Evolutionary conservation across 2,329 filamentous ascomycete genomes (phyloP), one percentile per base, ranked within the genome.

Genomic region (Pseudogymnoascus pannorum): DNA sequence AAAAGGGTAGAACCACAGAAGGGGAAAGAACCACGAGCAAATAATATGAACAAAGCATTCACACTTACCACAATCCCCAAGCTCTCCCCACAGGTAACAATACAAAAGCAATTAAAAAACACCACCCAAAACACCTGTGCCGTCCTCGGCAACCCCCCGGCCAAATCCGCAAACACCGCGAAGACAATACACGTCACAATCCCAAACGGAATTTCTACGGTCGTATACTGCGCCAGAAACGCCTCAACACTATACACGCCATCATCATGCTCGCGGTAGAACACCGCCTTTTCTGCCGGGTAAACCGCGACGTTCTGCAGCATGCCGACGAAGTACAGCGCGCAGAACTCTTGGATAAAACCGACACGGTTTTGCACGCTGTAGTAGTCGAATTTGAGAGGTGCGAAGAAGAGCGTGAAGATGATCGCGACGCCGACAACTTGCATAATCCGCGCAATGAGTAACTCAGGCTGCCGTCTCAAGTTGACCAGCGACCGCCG

Each of bases 281-380:
- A 92, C 0, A 91, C 87, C 61, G 90, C 87, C 3, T 87, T 80
- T 69, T 91, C 88, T 40, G 76, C 76, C 0, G 88, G 88, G 68
- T 91, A 91, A 6, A 89, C 79, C 2, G 87, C 87, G 3, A 91
- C 86, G 68, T 91, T 91, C 71, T 92, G 87, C 11, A 92, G 78
- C 87, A 92, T 91, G 26, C 88, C 88, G 1, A 89, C 83, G 66
- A 89, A 89, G 72, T 89, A 88, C 35, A 89, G 82, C 0, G 87
- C 85, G 1, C 85, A 82, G 29, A 91, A 79, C 69, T 92, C 83
- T 65, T 91, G 86, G 0, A 91, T 76, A 66, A 91, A 88, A 0
- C 89, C 89, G 67, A 92, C 81, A 1, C 88, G 82, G 58, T 86
- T 89, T 71, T 92, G 89, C 0, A 92, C 80, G 1, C 83, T 83